phyloP scores from a whole-genome alignment of 2,329 filamentous ascomycete genomes.

The Periglandula ipomoeae region DNA sequence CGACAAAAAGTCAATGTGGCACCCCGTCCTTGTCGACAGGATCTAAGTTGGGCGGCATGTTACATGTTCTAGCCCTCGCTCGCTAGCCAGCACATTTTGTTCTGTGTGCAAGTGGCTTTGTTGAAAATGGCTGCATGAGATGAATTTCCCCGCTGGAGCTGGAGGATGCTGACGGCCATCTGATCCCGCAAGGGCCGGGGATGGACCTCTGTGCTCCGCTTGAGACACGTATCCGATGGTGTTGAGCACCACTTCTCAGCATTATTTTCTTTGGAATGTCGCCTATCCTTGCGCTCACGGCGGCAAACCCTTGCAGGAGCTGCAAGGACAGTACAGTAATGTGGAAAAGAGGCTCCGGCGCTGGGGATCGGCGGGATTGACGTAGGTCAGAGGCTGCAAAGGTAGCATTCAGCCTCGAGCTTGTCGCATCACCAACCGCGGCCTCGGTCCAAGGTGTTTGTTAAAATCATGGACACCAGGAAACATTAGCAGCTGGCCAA shows the following conservation, averaged over 20 bases:
- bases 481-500: conserved; percentile 29
- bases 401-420: not conserved
- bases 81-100: no score
- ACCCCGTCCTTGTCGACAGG: no score
- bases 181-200: not conserved
- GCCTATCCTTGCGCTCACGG: not conserved
- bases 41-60: no score
- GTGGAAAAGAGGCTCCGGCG: no score
- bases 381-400: no score
- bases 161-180: not conserved
- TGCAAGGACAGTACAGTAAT: no score
- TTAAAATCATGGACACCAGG: conserved; percentile 30
- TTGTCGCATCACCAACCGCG: not conserved
- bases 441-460: conserved; percentile 2
- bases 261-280: no score
- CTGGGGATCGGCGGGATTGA: not conserved
- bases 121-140: no score
- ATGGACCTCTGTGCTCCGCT: not conserved
- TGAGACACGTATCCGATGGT: not conserved
- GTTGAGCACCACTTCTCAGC: not conserved
- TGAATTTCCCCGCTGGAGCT: no score
- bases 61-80: no score
- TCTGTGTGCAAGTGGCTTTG: no score
- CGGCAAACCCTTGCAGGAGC: not conserved
- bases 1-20: no score